A percentile compares a stretch with the other conserved stretches of the same genome.
Evolutionary conservation across 2,329 filamentous ascomycete species (phyloP).

Genomic region (Microascus cirrosus): DNA sequence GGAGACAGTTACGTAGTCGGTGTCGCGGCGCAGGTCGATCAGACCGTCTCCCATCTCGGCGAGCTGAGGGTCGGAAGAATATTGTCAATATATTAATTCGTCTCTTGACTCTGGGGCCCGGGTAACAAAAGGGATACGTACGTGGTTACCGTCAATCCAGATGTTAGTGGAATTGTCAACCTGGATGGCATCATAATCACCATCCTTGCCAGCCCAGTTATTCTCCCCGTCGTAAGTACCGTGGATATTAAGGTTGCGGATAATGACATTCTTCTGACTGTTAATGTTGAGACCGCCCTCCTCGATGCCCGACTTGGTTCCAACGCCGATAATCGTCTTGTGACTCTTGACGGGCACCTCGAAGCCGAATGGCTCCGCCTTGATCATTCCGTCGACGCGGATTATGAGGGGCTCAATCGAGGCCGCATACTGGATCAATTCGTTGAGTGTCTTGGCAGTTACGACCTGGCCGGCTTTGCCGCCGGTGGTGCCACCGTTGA

Average conservation of each 20-base stretch:
- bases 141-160: slow-evolving; percentile 8
- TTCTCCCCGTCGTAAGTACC: slow-evolving; percentile 3
- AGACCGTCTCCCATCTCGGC: slow-evolving; percentile 7
- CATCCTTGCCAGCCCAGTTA: neutral
- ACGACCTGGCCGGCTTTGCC: neutral
- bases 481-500: neutral
- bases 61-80: slow-evolving; percentile 13
- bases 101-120: neutral
- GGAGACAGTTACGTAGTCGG: slow-evolving; percentile 10
- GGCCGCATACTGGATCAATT: neutral
- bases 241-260: slow-evolving; percentile 10
- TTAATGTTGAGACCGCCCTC: slow-evolving; percentile 10
- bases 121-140: neutral
- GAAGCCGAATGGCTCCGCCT: neutral
- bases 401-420: neutral
- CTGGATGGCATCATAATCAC: slow-evolving; percentile 8
- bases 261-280: slow-evolving; percentile 9
- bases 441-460: neutral
- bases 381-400: neutral
- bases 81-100: neutral
- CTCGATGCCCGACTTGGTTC: slow-evolving; percentile 7
- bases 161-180: slow-evolving; percentile 9
- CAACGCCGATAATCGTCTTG: slow-evolving; percentile 12
- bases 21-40: slow-evolving; percentile 9
- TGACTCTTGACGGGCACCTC: slow-evolving; percentile 5